Evolutionary conservation across 345 rosid genomes (phyloP).

Genomic region (Atalantia buxifolia): DNA sequence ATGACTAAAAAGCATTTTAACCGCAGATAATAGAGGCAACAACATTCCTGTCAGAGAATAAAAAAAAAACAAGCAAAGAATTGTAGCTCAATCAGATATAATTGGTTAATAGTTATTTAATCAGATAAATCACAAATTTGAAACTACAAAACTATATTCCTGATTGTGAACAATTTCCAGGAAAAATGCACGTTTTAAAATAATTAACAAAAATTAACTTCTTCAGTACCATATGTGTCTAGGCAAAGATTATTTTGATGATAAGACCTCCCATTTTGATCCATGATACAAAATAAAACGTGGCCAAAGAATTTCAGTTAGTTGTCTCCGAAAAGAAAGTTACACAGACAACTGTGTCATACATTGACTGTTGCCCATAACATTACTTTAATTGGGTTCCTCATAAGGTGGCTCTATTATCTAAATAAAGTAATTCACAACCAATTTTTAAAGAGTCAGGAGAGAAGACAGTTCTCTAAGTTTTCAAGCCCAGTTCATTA

Average conservation of each 20-base stretch:
- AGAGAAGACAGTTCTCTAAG: neutral
- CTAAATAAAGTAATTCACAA: neutral
- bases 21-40: conserved; percentile 64
- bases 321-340: neutral
- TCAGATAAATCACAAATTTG: neutral
- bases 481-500: neutral
- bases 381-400: neutral
- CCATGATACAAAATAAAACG: neutral
- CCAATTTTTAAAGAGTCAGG: neutral
- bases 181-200: neutral
- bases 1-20: conserved; percentile 64
- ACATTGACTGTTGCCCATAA: neutral
- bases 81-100: neutral
- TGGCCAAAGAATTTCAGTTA: neutral
- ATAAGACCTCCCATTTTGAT: neutral
- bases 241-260: neutral
- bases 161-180: neutral
- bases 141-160: neutral
- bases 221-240: neutral
- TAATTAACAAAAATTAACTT: neutral
- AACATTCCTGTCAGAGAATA: conserved; percentile 45
- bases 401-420: neutral
- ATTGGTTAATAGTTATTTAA: neutral
- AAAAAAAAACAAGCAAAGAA: neutral
- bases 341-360: too few species aligned